A percentile compares a stretch with the other conserved stretches of the same genome.
These are phyloP conservation scores for Nothophoma quercina DNA, from an alignment of 2,329 filamentous ascomycete genomes.

Conservation along the genomic window DNA sequence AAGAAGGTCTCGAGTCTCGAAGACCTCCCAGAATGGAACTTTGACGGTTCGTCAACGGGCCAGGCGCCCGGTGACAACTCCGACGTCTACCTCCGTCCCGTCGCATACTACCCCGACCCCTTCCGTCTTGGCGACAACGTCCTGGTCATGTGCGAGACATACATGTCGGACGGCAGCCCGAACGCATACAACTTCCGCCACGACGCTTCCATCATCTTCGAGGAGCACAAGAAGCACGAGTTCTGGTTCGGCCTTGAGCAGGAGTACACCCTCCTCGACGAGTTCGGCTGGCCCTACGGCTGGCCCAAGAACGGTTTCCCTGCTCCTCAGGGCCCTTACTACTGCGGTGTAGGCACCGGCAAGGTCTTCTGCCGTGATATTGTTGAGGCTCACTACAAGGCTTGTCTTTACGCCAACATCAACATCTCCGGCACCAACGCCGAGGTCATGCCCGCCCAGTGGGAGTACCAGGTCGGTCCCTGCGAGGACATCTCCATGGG, in stretches of 20 bases:
- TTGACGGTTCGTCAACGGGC: conserved; percentile 87
- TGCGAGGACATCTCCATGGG: conserved; percentile 87
- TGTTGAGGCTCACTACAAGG: conserved; percentile 93
- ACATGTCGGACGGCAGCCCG: conserved; percentile 90
- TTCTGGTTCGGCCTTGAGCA: conserved; percentile 99
- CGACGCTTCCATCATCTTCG: conserved; percentile 89
- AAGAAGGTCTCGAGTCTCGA: conserved; percentile 65
- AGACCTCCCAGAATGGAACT: conserved; percentile 81
- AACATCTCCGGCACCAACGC: conserved; percentile 98
- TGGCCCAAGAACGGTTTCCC: conserved; percentile 90
- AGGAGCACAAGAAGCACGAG: conserved; percentile 79
- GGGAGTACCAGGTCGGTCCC: conserved; percentile 97
- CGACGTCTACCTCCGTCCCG: conserved; percentile 93
- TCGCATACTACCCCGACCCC: conserved; percentile 88
- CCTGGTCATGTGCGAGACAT: conserved; percentile 92
- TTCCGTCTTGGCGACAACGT: conserved; percentile 92
- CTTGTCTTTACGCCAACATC: conserved; percentile 86
- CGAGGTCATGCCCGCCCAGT: conserved; percentile 97
- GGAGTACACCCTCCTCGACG: conserved; percentile 93
- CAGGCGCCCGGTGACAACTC: conserved; percentile 96
- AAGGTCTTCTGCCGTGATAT: conserved; percentile 99
- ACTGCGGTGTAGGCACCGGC: conserved; percentile 96
- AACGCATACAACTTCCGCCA: conserved; percentile 99
- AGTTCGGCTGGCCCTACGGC: conserved; percentile 87
- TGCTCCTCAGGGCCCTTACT: conserved; percentile 92